Evolutionary conservation across 2,329 filamentous ascomycete genomes (phyloP).

Genomic region (Byssochlamys sp.): DNA sequence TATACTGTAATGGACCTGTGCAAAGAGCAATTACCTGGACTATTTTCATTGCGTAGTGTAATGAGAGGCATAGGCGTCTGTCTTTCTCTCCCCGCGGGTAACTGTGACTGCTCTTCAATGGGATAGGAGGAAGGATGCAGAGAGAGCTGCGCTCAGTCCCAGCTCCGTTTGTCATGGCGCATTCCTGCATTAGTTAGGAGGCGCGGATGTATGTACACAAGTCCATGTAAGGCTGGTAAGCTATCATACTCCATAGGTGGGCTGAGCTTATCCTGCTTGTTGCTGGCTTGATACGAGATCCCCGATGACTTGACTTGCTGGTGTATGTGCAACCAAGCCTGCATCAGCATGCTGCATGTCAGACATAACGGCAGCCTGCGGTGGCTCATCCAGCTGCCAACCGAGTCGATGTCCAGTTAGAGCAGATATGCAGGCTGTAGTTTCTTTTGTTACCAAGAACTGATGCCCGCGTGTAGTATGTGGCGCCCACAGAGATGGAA

Average conservation of each 20-base stretch:
- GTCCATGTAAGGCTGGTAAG: background rate
- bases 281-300: background rate
- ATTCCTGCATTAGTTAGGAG: background rate
- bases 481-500: background rate
- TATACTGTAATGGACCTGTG: too few relatives aligned
- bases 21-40: too few relatives aligned
- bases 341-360: background rate
- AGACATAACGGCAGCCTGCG: background rate
- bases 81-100: background rate
- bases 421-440: background rate
- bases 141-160: background rate
- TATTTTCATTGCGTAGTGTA: too few relatives aligned
- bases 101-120: background rate
- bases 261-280: background rate
- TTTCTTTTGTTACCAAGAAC: background rate
- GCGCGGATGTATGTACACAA: background rate
- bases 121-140: background rate
- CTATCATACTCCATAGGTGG: too few relatives aligned
- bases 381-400: background rate
- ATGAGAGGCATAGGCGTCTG: background rate
- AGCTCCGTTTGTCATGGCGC: background rate
- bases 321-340: background rate
- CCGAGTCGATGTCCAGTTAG: background rate
- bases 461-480: background rate
- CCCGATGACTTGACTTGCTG: background rate